Base-by-base conservation (phyloP, 306 rosid species). In the Elaeagnus macrophylla region DNA sequence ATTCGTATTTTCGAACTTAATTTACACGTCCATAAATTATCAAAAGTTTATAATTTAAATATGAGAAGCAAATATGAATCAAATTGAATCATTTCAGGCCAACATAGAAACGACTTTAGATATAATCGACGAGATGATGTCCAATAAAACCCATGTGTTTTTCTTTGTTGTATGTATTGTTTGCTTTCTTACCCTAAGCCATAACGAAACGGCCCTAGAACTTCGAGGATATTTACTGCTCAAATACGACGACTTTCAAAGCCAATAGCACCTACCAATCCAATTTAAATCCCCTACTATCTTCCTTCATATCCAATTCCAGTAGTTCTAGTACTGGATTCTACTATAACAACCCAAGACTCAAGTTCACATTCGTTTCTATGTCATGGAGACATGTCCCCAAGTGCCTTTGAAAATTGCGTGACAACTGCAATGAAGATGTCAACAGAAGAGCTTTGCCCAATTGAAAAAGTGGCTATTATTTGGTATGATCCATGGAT, bases 401-500 rank as follows among this genome's bases (percentile, higher is more conserved):
- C 45, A 1, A 13, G 18, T 5, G 35, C 9, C 8, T 39, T 45
- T 20, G 32, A 3, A 55, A 9, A 7, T 18, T 39, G 60, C 15
- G 47, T 8, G 12, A 37, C 17, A 35, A 38, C 5, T 7, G 36
- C 60, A 14, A 3, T 18, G 35, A 55, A 18, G 11, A 47, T 37
- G 12, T 5, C 37, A 5, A n/a, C 6, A 12, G 5, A 14, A 5
- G 7, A 5, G 14, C 0, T 0, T 5, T 55, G 60, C 60, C 59
- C 60, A 7, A 8, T 55, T 5, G n/a, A n/a, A n/a, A n/a, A n/a
- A n/a, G n/a, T n/a, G n/a, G n/a, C n/a, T n/a, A n/a, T n/a, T n/a
- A n/a, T 55, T n/a, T 55, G 60, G 60, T 55, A 37, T 14, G 60
- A 55, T 47, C 0, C 16, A 8, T 55, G 47, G 46, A 12, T 37